Base-by-base conservation (phyloP, 2,329 filamentous ascomycete genomes). In the Fusarium sp. region DNA sequence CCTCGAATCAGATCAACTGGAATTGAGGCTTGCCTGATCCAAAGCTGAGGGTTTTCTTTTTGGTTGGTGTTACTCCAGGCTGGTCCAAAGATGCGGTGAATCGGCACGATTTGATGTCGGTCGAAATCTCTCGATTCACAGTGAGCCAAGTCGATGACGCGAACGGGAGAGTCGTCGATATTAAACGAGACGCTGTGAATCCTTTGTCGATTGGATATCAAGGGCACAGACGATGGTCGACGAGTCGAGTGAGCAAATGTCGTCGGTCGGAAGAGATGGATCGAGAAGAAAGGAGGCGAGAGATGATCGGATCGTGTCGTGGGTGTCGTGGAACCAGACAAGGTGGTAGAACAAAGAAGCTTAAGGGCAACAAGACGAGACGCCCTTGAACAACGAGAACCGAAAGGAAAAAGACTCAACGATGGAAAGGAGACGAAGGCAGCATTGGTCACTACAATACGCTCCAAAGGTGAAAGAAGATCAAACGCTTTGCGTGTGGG, bases 401-500 rank as follows among this genome's bases (percentile, higher is more conserved):
- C 63, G 70, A 62, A 71, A 73, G 35, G 40, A 58, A 69, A 66
- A 63, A 42, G 45, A 64, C 58, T 73, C 62, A 76, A 74, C 45
- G 66, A 66, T 62, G 47, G 54, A 69, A 76, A 77, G 64, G 65
- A 77, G 70, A 71, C 64, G 69, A 69, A 70, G 64, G 52, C 65
- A 71, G 69, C 68, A 70, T 71, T 69, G 67, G 29, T 74, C 59
- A 71, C 68, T 67, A 68, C 74, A 66, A 67, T 73, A 73, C 68
- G 73, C 75, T 71, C 69, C 63, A 63, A 57, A 69, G 42, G 36
- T 59, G 47, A 69, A 61, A 56, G 50, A 77, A 74, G 70, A 74
- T 70, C 71, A 76, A 74, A 77, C 71, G 77, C 75, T 78, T 73
- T 73, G 74, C 70, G 77, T 79, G 77, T 77, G 75, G 74, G 75